A percentile compares a stretch with the other conserved stretches of the same genome.
These are phyloP conservation scores for Pythium insidiosum DNA, from an alignment of 352 stramenopile species.

Conservation along the genomic window DNA sequence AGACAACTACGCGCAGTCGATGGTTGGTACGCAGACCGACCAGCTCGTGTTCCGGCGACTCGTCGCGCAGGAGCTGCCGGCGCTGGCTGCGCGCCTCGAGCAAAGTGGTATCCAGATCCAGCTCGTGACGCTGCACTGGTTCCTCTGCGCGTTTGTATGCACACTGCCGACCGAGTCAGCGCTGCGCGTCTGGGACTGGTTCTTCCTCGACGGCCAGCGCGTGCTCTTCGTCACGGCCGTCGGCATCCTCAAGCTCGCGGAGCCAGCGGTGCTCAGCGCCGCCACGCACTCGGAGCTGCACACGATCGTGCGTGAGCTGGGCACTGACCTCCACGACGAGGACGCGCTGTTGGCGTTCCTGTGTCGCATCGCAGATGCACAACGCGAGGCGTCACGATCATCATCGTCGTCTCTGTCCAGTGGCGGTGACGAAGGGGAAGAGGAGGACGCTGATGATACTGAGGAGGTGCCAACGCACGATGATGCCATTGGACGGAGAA, in stretches of 20 bases:
- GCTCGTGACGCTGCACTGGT: constrained; percentile 81
- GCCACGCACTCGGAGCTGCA: constrained; percentile 29
- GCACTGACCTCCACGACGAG: constrained; percentile 43
- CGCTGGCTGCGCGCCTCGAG: constrained; percentile 22
- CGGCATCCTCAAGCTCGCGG: constrained; percentile 32
- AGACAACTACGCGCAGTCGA: constrained; percentile 70
- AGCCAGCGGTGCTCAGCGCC: constrained; percentile 21
- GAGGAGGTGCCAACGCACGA: too few species aligned
- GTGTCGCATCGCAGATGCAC: constrained; percentile 11
- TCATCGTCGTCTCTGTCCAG: too few species aligned
- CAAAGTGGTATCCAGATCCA: constrained; percentile 43
- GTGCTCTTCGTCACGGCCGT: constrained; percentile 39
- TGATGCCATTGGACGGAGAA: constrained; percentile 5
- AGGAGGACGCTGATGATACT: neutral
- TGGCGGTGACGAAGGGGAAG: constrained; percentile 2
- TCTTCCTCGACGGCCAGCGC: constrained; percentile 61
- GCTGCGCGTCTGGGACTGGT: constrained; percentile 67
- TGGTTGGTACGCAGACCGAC: constrained; percentile 66
- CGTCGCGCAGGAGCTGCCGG: constrained; percentile 36
- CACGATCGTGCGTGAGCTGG: constrained; percentile 28
- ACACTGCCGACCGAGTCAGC: constrained; percentile 64
- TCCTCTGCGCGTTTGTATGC: constrained; percentile 78
- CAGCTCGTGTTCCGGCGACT: constrained; percentile 67
- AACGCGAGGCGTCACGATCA: too few species aligned
- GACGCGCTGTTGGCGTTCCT: constrained; percentile 34